Evolutionary conservation across 192 early-diverging fungal genomes (phyloP).

Genomic region (Gonapodya prolifera): DNA sequence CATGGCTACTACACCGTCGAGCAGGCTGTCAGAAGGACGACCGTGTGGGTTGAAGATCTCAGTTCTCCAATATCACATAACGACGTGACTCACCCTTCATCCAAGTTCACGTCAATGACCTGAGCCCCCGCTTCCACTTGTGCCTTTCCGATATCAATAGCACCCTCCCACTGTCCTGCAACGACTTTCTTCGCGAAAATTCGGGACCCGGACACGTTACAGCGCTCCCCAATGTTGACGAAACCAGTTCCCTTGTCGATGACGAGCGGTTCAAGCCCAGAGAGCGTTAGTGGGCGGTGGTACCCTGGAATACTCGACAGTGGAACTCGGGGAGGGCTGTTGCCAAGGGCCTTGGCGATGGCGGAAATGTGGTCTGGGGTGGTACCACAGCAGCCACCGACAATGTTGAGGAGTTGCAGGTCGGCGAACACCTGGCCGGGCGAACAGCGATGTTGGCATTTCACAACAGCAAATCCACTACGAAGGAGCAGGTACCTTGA

Average conservation of each 20-base stretch:
- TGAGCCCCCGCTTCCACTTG: slow-evolving; percentile 95
- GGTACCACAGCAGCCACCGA: slow-evolving; percentile 95
- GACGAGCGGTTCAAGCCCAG: slow-evolving; percentile 73
- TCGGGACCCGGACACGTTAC: slow-evolving; percentile 91
- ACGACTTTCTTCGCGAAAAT: slow-evolving; percentile 90
- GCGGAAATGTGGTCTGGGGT: slow-evolving; percentile 89
- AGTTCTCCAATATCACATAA: too few species aligned
- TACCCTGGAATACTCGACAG: too few species aligned
- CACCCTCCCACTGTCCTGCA: slow-evolving; percentile 87
- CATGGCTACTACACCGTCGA: slow-evolving; percentile 91
- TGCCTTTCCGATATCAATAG: slow-evolving; percentile 76
- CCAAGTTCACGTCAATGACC: slow-evolving; percentile 93
- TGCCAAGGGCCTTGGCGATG: slow-evolving; percentile 59
- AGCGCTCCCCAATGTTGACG: slow-evolving; percentile 92
- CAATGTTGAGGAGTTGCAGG: slow-evolving; percentile 86
- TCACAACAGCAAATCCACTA: too few species aligned
- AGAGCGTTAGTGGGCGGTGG: slow-evolving; percentile 41
- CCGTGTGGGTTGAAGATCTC: too few species aligned
- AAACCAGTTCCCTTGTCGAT: slow-evolving; percentile 75
- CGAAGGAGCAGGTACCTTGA: too few species aligned
- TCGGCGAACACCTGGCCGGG: slow-evolving; percentile 73
- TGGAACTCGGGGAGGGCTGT: slow-evolving; percentile 66
- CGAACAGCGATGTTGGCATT: too few species aligned
- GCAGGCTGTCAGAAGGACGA: too few species aligned
- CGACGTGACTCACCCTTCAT: too few species aligned